Conservation (phyloP, 1,284 basidiomycete genomes). For the Austroboletus novae-zelandiae region DNA sequence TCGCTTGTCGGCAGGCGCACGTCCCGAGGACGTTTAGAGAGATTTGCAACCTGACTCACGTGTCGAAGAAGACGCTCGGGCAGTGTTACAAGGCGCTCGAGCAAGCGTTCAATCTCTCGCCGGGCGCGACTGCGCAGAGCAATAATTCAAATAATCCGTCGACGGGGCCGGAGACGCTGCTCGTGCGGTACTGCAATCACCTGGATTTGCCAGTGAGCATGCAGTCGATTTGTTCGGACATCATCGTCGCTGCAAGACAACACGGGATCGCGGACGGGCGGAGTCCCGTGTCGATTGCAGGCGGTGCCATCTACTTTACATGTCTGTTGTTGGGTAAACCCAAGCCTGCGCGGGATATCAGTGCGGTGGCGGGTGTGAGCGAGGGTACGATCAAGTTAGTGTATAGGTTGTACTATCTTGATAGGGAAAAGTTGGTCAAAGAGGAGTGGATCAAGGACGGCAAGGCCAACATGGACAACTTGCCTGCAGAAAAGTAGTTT, state of each 20-base stretch:
- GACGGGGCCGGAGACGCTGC: slow-evolving; percentile 78
- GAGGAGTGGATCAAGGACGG: slow-evolving; percentile 79
- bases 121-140: slow-evolving; percentile 57
- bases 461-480: slow-evolving; percentile 55
- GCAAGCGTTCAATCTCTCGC: slow-evolving; percentile 85
- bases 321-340: slow-evolving; percentile 75
- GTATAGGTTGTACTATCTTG: slow-evolving; percentile 68
- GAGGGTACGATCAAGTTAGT: slow-evolving; percentile 95
- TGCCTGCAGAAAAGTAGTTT: slow-evolving; percentile 27
- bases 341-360: slow-evolving; percentile 84
- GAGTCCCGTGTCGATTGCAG: slow-evolving; percentile 94
- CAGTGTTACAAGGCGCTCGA: slow-evolving; percentile 94
- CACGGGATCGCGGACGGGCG: slow-evolving; percentile 90
- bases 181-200: slow-evolving; percentile 95
- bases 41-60: slow-evolving; percentile 90
- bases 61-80: slow-evolving; percentile 93
- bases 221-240: slow-evolving; percentile 81
- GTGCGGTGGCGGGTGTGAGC: slow-evolving; percentile 94
- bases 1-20: slow-evolving; percentile 92
- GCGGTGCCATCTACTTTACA: slow-evolving; percentile 94
- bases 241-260: slow-evolving; percentile 79
- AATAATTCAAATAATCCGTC: slow-evolving; percentile 40
- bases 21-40: slow-evolving; percentile 95
- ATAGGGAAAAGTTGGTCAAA: slow-evolving; percentile 74
- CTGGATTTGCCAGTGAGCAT: slow-evolving; percentile 83